Evolutionary conservation across 768 basidiomycete genomes (phyloP), one percentile per base, ranked within the genome.

Genomic region (Boletus sp.): DNA sequence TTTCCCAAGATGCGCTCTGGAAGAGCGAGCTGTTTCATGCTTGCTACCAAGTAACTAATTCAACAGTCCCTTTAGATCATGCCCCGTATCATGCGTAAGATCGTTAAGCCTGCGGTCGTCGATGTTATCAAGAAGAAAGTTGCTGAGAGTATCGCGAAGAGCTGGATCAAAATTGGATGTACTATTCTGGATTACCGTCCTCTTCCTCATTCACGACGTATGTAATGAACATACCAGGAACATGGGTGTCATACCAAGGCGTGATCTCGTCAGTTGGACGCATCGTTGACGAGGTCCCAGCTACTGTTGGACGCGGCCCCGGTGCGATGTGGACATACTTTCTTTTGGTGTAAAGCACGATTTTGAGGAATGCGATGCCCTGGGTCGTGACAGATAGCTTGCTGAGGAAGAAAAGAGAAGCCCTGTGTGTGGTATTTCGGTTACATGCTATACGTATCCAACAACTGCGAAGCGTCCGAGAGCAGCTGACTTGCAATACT

Each of bases 41-140:
- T 29, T 4, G 2, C 40, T 25, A 21, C 19, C 19, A 21, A 17
- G 9, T 40, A 33, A 13, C 7, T 21, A 21, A 21, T 42, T 33
- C 13, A 41, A 52, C 17, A 19, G 17, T 23, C 6, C 2, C 0
- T 56, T 15, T 50, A 85, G 89, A 93, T 94, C 71, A 95, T 98
- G 90, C 84, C 96, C 42, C 84, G 96, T 49, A 90, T 97, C 58
- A 83, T 98, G 83, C 84, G 97, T 66, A 98, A 98, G 83, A 92
- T 98, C 66, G 90, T 93, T 44, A 94, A 98, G 59, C 95, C 95
- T 5, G 70, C 74, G 7, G 78, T 95, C 43, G 91, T 98, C 21
- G 94, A 97, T 44, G 70, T 79, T 41, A 93, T 94, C 74, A 91
- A 90, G 79, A 67, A 75, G 64, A 91, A 87, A 74, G 88, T 93